These are phyloP conservation scores for Nannizziopsis barbatae DNA, from an alignment of 2,329 filamentous ascomycete species.

Conservation along the genomic window DNA sequence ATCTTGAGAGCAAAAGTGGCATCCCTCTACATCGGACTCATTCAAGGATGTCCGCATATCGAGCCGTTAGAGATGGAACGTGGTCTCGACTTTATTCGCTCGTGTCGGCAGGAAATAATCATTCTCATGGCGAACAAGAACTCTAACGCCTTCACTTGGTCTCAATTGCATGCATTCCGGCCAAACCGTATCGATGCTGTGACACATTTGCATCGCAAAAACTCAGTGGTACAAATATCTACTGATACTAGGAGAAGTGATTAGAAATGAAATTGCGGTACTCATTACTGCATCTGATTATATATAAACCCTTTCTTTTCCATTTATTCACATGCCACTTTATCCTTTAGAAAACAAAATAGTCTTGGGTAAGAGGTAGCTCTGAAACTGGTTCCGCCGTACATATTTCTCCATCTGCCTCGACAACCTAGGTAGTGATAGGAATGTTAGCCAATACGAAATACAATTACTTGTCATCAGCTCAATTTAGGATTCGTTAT, in stretches of 20 bases:
- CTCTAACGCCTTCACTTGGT: slow-evolving; percentile 19
- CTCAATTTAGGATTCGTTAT: neutral
- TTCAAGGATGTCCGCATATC: slow-evolving; percentile 28
- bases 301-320: neutral
- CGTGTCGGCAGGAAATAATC: slow-evolving; percentile 35
- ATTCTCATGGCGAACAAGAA: slow-evolving; percentile 34
- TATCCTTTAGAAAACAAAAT: slow-evolving; percentile 56
- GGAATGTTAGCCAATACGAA: neutral
- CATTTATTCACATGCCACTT: neutral
- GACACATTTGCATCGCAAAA: too few relatives aligned
- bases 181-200: neutral
- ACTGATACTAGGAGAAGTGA: too few relatives aligned
- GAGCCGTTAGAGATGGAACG: slow-evolving; percentile 32
- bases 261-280: too few relatives aligned
- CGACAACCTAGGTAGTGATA: slow-evolving; percentile 46
- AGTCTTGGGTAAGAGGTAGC: slow-evolving; percentile 66
- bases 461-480: slow-evolving; percentile 6
- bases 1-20: too few relatives aligned
- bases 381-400: slow-evolving; percentile 58
- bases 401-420: slow-evolving; percentile 68
- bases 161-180: neutral
- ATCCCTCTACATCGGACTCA: slow-evolving; percentile 5
- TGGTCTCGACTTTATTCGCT: slow-evolving; percentile 33
- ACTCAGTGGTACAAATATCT: neutral
- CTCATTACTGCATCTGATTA: neutral